phyloP scores from a whole-genome alignment of 208 protist genomes.

The Crithidia sp. region DNA sequence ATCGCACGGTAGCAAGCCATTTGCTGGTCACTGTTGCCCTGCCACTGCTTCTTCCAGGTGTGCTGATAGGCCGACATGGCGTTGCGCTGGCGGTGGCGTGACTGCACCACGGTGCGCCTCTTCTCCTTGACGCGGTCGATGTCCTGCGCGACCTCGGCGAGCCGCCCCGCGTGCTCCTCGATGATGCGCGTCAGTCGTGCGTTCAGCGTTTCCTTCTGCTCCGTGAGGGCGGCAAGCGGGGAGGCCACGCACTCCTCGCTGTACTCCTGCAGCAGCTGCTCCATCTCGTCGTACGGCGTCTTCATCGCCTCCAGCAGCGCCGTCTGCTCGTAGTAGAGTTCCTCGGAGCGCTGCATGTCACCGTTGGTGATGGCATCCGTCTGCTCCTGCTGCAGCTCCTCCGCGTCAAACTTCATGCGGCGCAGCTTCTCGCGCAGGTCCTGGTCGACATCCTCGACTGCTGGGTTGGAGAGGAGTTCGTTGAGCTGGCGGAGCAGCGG shows the following conservation, averaged over 20 bases:
- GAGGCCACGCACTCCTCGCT: constrained; percentile 31
- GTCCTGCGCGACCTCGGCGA: constrained; percentile 41
- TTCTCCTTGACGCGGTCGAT: constrained; percentile 41
- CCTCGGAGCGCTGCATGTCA: constrained; percentile 82
- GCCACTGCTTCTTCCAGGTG: constrained; percentile 56
- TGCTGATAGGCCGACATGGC: constrained; percentile 41
- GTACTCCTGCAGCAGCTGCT: constrained; percentile 50
- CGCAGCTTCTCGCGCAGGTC: constrained; percentile 64
- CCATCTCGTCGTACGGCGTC: constrained; percentile 59
- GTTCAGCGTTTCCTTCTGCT: constrained; percentile 33
- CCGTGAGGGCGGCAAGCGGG: constrained; percentile 33
- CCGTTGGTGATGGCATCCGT: constrained; percentile 75
- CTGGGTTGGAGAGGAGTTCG: constrained; percentile 40
- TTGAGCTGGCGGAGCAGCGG: constrained; percentile 56
- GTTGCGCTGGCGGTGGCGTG: constrained; percentile 41
- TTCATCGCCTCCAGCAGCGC: constrained; percentile 72
- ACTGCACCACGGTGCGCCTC: constrained; percentile 31
- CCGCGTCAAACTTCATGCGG: constrained; percentile 73
- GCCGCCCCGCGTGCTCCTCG: constrained; percentile 10
- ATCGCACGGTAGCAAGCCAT: constrained; percentile 67
- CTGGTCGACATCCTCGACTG: constrained; percentile 50
- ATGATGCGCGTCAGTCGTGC: constrained; percentile 17
- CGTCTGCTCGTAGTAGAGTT: constrained; percentile 81
- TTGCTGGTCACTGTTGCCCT: constrained; percentile 69
- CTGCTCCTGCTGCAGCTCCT: constrained; percentile 79